Conservation (phyloP, 306 rosid species). For the Citrullus amarus region DNA sequence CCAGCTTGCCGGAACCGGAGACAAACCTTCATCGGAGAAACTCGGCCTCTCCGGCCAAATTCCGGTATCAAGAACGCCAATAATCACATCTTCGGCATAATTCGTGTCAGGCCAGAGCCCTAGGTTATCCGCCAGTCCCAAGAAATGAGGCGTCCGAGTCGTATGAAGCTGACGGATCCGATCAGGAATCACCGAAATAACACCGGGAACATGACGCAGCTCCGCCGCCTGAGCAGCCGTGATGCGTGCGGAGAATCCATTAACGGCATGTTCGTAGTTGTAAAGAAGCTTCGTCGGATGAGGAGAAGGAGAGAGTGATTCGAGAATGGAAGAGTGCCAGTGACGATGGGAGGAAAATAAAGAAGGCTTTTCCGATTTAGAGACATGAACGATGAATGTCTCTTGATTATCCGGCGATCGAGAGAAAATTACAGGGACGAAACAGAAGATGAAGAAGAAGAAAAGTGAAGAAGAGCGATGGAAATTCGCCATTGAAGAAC, state of each 20-base stretch:
- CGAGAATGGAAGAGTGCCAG: slow-evolving; percentile 62
- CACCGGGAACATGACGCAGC: slow-evolving; percentile 22
- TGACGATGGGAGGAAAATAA: slow-evolving; percentile 42
- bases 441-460: slow-evolving; percentile 11
- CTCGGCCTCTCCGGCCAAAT: slow-evolving; percentile 71
- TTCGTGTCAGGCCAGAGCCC: slow-evolving; percentile 54
- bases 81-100: slow-evolving; percentile 48
- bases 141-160: slow-evolving; percentile 51
- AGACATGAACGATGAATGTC: slow-evolving; percentile 67
- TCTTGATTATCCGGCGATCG: slow-evolving; percentile 23
- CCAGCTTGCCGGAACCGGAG: slow-evolving; percentile 40
- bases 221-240: slow-evolving; percentile 30
- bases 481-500: background rate
- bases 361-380: slow-evolving; percentile 36
- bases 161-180: slow-evolving; percentile 64
- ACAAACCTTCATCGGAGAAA: slow-evolving; percentile 37
- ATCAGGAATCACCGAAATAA: slow-evolving; percentile 59
- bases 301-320: slow-evolving; percentile 53
- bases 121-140: slow-evolving; percentile 40
- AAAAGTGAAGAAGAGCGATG: background rate
- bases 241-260: slow-evolving; percentile 66
- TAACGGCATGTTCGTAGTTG: slow-evolving; percentile 38
- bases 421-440: slow-evolving; percentile 7
- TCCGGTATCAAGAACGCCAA: slow-evolving; percentile 73
- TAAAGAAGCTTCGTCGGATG: slow-evolving; percentile 47